Percentiles rank a stretch among this genome's conserved stretches.
These are phyloP conservation scores for Talaromyces sp. DNA, from an alignment of 2,329 filamentous ascomycete species.

Conservation along the genomic window DNA sequence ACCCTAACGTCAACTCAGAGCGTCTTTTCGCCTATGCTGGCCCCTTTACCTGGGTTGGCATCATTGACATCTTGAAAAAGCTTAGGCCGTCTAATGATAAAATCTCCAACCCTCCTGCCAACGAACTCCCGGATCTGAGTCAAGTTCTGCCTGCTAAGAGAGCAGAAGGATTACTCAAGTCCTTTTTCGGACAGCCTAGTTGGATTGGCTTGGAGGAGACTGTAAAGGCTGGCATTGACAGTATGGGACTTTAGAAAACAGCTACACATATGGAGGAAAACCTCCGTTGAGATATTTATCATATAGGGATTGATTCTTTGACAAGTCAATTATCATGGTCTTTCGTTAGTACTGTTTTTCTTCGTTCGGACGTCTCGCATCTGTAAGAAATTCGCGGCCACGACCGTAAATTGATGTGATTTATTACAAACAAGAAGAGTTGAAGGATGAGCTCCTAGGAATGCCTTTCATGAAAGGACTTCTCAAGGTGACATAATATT, in stretches of 20 bases:
- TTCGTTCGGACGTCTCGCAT: neutral
- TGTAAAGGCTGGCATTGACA: conserved; percentile 12
- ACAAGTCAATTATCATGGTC: neutral
- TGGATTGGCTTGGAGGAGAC: conserved; percentile 31
- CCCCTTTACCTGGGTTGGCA: conserved; percentile 46
- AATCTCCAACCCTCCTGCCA: conserved; percentile 30
- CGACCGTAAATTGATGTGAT: too few species aligned
- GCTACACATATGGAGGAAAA: too few species aligned
- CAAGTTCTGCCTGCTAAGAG: conserved; percentile 24
- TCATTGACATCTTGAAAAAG: conserved; percentile 38
- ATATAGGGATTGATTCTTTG: neutral
- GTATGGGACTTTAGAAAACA: neutral
- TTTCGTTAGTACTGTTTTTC: neutral
- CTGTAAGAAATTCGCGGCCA: neutral
- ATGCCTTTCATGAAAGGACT: too few species aligned
- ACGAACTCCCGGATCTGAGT: conserved; percentile 27
- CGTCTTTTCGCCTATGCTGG: conserved; percentile 54
- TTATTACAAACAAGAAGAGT: too few species aligned
- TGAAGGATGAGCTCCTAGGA: too few species aligned
- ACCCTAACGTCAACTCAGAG: conserved; percentile 45
- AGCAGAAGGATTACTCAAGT: conserved; percentile 29
- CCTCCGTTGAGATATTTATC: neutral
- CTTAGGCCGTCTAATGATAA: conserved; percentile 37
- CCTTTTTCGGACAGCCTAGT: conserved; percentile 26
- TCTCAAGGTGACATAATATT: too few species aligned